phyloP scores from a whole-genome alignment of 768 basidiomycete genomes.

The Hygrocybe coccinea region DNA sequence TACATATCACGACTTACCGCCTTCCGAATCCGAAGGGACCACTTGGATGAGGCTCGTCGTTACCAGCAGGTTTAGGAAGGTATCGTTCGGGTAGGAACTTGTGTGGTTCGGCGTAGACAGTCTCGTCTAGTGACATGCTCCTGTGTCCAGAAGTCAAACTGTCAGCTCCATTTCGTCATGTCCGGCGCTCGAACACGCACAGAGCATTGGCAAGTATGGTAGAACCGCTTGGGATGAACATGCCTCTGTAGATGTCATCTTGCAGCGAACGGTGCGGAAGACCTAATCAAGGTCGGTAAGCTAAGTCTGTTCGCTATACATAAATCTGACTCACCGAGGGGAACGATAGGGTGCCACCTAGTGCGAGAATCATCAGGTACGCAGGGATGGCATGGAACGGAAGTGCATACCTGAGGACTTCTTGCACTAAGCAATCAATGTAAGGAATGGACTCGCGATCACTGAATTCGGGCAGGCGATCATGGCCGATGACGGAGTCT shows the following conservation, averaged over 20 bases:
- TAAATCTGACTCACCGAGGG: slow-evolving; percentile 19
- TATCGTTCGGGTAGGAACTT: slow-evolving; percentile 26
- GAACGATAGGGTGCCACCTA: background rate
- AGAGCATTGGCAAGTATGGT: slow-evolving; percentile 24
- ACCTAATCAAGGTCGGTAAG: slow-evolving; percentile 23
- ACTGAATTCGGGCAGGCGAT: slow-evolving; percentile 24
- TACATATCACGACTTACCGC: too few species aligned
- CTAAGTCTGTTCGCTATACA: slow-evolving; percentile 20
- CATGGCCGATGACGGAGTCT: slow-evolving; percentile 11
- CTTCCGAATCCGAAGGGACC: slow-evolving; percentile 23
- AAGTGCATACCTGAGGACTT: slow-evolving; percentile 5
- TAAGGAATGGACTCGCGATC: slow-evolving; percentile 25
- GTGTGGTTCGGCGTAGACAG: slow-evolving; percentile 20
- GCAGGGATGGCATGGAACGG: background rate
- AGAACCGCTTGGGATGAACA: slow-evolving; percentile 34
- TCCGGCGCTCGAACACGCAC: slow-evolving; percentile 1
- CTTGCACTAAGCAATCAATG: slow-evolving; percentile 26
- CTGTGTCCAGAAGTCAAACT: slow-evolving; percentile 9
- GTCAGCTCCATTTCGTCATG: background rate
- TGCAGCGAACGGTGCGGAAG: slow-evolving; percentile 23
- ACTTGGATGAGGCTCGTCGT: slow-evolving; percentile 23
- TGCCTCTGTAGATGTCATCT: slow-evolving; percentile 31
- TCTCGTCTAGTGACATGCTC: slow-evolving; percentile 24
- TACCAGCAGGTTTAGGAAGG: slow-evolving; percentile 4
- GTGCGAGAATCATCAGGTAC: background rate